Conservation (phyloP, 23 red algal species). For the Agarophyton chilense region DNA sequence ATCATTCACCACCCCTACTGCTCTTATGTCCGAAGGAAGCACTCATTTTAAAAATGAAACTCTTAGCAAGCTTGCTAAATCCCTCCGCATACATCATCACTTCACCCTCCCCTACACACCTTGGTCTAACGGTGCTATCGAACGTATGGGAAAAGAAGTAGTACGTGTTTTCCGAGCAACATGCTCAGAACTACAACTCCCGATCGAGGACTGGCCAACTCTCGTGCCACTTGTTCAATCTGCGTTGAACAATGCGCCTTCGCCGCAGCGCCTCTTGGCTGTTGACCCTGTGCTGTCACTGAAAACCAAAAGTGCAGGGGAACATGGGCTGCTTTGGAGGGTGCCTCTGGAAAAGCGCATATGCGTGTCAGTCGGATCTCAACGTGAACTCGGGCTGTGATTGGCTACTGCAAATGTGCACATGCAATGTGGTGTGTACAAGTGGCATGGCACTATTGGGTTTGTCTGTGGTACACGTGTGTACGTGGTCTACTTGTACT, state of each 20-base stretch:
- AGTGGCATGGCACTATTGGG: too few relatives aligned
- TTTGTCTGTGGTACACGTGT: too few relatives aligned
- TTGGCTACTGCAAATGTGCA: too few relatives aligned
- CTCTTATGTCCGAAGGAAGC: background rate
- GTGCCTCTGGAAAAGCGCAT: too few relatives aligned
- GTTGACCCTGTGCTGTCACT: too few relatives aligned
- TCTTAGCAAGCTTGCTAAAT: background rate
- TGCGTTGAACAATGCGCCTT: background rate
- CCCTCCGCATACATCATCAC: background rate
- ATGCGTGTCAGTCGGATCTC: too few relatives aligned
- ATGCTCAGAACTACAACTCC: background rate
- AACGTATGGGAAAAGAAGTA: background rate
- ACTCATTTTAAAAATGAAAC: constrained; percentile 19
- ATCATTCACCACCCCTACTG: background rate
- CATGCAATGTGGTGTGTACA: too few relatives aligned
- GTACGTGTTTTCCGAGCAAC: background rate
- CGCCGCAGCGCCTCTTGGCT: too few relatives aligned
- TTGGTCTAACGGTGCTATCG: background rate
- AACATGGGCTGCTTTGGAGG: too few relatives aligned
- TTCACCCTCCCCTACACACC: background rate
- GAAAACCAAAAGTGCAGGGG: too few relatives aligned
- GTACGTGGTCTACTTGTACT: too few relatives aligned
- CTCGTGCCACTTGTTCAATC: background rate
- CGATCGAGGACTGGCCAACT: background rate
- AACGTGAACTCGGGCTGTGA: too few relatives aligned